phyloP scores from a whole-genome alignment of 495 filamentous ascomycete species.

The Lasiosphaeriaceae sp. region DNA sequence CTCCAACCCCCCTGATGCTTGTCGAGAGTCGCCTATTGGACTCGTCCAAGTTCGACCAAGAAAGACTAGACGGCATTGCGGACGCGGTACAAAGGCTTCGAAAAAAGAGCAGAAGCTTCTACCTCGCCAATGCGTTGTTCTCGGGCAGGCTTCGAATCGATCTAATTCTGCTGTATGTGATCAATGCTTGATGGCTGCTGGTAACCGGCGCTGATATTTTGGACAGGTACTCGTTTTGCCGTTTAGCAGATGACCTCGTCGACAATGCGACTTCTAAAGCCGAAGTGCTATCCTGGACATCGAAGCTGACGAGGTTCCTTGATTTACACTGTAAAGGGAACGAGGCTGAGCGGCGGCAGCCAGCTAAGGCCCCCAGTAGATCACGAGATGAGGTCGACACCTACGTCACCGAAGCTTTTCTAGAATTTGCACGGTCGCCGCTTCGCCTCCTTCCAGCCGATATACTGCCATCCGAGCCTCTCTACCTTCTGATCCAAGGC shows the following conservation, averaged over 20 bases:
- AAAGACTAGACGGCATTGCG: conserved; percentile 49
- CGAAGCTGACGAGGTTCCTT: conserved; percentile 48
- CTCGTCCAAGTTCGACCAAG: conserved; percentile 43
- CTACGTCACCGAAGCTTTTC: conserved; percentile 43
- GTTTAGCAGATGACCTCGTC: conserved; percentile 65
- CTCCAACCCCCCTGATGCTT: conserved; percentile 44
- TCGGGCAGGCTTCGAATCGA: conserved; percentile 61
- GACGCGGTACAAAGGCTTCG: conserved; percentile 51
- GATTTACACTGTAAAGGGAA: conserved; percentile 33
- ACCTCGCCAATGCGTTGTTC: conserved; percentile 61
- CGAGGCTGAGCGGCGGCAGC: not conserved
- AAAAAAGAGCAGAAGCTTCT: conserved; percentile 64
- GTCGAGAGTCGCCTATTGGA: conserved; percentile 42
- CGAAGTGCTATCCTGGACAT: conserved; percentile 49
- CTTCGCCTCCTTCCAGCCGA: conserved; percentile 51
- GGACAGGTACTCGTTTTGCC: conserved; percentile 62
- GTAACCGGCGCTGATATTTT: conserved; percentile 12
- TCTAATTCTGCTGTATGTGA: conserved; percentile 52
- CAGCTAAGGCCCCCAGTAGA: conserved; percentile 1
- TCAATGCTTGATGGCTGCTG: not conserved
- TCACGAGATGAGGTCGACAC: conserved; percentile 13
- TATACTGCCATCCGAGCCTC: conserved; percentile 47
- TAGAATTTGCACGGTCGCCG: conserved; percentile 41
- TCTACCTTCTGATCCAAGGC: conserved; percentile 57
- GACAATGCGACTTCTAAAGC: conserved; percentile 48